Conservation (phyloP, 1,284 basidiomycete species). For the Tilletia walkeri region DNA sequence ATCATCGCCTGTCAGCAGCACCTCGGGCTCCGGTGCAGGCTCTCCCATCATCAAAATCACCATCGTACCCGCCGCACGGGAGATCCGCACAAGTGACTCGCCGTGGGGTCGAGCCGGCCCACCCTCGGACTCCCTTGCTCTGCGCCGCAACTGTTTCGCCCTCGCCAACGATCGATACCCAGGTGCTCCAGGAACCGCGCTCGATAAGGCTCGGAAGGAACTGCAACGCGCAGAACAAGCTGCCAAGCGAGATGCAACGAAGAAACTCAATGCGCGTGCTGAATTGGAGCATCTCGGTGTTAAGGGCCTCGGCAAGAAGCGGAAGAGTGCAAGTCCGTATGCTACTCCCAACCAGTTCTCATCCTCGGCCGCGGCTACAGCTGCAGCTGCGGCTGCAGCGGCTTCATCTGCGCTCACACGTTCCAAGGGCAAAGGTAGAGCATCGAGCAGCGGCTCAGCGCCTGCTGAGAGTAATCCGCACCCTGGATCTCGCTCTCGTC, state of each 20-base stretch:
- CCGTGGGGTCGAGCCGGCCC: not conserved
- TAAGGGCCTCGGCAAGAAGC: constrained; percentile 44
- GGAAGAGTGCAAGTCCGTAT: constrained; percentile 48
- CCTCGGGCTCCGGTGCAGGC: not conserved
- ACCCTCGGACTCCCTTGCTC: not conserved
- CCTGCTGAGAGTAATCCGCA: constrained; percentile 25
- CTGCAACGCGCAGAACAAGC: constrained; percentile 30
- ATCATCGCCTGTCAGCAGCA: not conserved
- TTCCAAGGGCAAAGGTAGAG: constrained; percentile 25
- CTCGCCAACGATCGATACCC: constrained; percentile 50
- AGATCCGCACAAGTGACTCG: constrained; percentile 2
- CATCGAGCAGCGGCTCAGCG: constrained; percentile 19
- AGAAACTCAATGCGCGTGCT: constrained; percentile 37
- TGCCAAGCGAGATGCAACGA: constrained; percentile 37
- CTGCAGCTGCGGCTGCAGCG: constrained; percentile 16
- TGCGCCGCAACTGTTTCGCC: constrained; percentile 37
- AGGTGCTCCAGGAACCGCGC: constrained; percentile 45
- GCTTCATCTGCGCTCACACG: constrained; percentile 28
- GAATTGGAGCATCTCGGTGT: constrained; percentile 49
- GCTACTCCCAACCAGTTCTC: constrained; percentile 24
- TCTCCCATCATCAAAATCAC: not conserved
- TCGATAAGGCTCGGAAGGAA: constrained; percentile 42
- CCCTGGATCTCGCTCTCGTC: constrained; percentile 27
- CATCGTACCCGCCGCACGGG: not conserved
- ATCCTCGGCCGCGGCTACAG: constrained; percentile 15